These are phyloP conservation scores for Deinandra increscens DNA, from an alignment of 129 eudicot genomes.

Conservation along the genomic window DNA sequence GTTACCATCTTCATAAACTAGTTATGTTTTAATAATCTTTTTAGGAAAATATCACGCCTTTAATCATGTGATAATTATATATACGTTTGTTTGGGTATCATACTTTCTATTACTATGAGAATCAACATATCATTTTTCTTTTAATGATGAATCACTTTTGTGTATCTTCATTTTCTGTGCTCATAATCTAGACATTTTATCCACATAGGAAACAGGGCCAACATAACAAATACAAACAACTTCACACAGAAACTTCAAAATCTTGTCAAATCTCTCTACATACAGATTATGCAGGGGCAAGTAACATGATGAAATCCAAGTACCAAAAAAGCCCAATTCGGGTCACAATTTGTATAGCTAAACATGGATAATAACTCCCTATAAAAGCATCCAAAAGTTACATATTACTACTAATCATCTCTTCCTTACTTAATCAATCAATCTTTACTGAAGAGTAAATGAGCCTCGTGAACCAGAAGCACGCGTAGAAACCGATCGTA, in stretches of 20 bases:
- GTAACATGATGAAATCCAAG: slow-evolving; percentile 31
- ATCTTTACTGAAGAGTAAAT: slow-evolving; percentile 77
- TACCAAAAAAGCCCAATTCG: slow-evolving; percentile 14
- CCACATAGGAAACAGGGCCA: background rate
- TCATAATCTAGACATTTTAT: too few relatives aligned
- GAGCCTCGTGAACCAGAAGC: slow-evolving; percentile 82
- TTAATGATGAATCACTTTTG: too few relatives aligned
- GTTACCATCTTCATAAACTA: background rate
- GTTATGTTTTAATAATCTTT: too few relatives aligned
- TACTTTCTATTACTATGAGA: too few relatives aligned
- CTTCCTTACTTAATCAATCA: slow-evolving; percentile 9
- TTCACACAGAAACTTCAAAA: slow-evolving; percentile 7
- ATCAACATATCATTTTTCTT: too few relatives aligned
- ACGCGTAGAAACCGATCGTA: slow-evolving; percentile 68
- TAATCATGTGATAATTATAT: too few relatives aligned
- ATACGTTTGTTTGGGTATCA: too few relatives aligned
- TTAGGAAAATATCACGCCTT: too few relatives aligned
- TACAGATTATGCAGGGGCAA: slow-evolving; percentile 26
- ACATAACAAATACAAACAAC: slow-evolving; percentile 3
- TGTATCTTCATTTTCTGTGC: too few relatives aligned
- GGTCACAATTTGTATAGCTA: slow-evolving; percentile 33
- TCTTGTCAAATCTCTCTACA: slow-evolving; percentile 34
- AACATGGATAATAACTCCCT: slow-evolving; percentile 30
- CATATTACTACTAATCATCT: slow-evolving; percentile 3
- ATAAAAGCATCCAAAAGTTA: slow-evolving; percentile 24